Evolutionary conservation across 108 stramenopile species (phyloP).

Genomic region (Nannochloropsis granulata): DNA sequence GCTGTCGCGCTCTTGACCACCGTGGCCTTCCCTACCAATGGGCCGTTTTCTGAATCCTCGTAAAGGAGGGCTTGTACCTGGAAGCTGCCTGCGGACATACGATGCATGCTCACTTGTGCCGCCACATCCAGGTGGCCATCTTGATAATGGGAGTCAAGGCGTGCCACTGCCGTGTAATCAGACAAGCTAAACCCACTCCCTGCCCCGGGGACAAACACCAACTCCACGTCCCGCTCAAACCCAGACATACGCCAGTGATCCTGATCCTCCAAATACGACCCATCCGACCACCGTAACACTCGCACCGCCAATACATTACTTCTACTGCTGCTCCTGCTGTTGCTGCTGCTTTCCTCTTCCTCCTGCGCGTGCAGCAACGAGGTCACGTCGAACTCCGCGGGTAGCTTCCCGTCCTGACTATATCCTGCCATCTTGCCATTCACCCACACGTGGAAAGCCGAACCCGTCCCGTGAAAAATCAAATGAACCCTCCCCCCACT

Average conservation of each 20-base stretch:
- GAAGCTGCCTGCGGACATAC: not conserved
- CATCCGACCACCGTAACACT: conserved; percentile 32
- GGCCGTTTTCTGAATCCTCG: not conserved
- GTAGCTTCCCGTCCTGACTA: conserved; percentile 25
- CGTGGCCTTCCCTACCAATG: not conserved
- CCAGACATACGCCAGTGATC: conserved; percentile 95
- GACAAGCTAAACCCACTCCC: conserved; percentile 38
- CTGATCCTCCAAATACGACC: conserved; percentile 28
- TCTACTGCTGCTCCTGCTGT: no score
- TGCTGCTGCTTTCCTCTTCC: no score
- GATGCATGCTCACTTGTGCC: not conserved
- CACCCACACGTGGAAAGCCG: conserved; percentile 29
- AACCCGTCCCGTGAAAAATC: not conserved
- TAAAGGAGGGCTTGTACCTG: conserved; percentile 36
- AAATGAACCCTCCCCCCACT: not conserved
- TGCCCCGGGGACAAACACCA: conserved; percentile 44
- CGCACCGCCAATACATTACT: conserved; percentile 5
- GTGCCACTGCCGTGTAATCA: conserved; percentile 55
- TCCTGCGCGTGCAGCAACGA: not conserved
- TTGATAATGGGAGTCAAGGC: conserved; percentile 12
- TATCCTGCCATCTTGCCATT: conserved; percentile 22
- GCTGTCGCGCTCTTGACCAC: not conserved
- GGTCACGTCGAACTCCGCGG: conserved; percentile 29
- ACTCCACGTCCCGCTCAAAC: conserved; percentile 67
- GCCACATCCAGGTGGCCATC: not conserved